Conservation (phyloP, 768 basidiomycete species). For the Ramaria sp. region DNA sequence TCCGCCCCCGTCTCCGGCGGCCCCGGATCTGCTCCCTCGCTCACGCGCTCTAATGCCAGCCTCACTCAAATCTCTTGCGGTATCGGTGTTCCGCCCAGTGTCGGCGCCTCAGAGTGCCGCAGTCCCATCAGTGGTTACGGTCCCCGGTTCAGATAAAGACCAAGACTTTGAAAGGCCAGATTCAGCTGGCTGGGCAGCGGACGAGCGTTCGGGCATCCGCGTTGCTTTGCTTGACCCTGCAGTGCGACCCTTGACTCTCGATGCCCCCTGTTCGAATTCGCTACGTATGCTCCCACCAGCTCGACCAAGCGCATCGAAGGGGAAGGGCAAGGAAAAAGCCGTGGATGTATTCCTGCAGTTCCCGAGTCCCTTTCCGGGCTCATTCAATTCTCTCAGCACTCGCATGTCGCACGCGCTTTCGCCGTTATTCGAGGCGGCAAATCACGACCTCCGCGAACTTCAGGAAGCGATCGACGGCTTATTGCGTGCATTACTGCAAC, state of each 20-base stretch:
- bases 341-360: not conserved
- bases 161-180: not conserved
- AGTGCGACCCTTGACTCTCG: not conserved
- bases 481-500: not conserved
- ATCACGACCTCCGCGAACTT: not conserved
- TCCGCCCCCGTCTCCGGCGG: not conserved
- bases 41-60: not conserved
- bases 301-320: not conserved
- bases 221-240: not conserved
- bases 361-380: not conserved
- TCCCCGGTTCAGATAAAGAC: not conserved
- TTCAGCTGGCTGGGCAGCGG: not conserved
- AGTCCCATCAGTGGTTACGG: not conserved
- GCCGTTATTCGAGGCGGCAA: not conserved
- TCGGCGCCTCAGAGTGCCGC: not conserved
- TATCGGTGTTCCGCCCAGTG: not conserved
- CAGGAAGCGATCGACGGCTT: constrained; percentile 4
- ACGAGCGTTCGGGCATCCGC: not conserved
- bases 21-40: not conserved
- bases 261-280: constrained; percentile 1
- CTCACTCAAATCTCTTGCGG: constrained; percentile 1
- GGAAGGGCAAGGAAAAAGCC: not conserved
- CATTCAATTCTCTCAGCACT: not conserved
- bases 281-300: not conserved
- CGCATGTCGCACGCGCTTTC: not conserved